These are phyloP conservation scores for Podaxis rugospora DNA, from an alignment of 768 basidiomycete genomes.

Conservation along the genomic window DNA sequence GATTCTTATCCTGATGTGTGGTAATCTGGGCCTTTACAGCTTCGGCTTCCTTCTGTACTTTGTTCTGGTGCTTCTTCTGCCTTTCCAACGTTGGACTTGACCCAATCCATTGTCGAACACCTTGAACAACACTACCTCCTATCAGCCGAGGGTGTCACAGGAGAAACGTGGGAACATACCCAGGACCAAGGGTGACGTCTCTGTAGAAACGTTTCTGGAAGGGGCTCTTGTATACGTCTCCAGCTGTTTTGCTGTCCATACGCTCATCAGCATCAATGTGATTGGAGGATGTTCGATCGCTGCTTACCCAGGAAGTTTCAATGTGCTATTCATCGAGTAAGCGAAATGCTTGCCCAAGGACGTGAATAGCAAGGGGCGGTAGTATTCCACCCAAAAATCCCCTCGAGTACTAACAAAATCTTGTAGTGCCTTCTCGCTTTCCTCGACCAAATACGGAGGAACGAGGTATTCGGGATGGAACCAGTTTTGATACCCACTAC, in stretches of 20 bases:
- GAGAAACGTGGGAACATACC: neutral
- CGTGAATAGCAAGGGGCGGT: slow-evolving; percentile 80
- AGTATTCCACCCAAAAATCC: slow-evolving; percentile 90
- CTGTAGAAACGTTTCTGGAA: neutral
- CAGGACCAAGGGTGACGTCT: neutral
- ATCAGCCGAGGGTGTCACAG: neutral
- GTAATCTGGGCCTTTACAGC: slow-evolving; percentile 20
- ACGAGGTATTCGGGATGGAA: slow-evolving; percentile 68
- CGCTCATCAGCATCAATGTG: neutral
- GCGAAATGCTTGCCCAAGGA: slow-evolving; percentile 86
- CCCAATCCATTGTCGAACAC: slow-evolving; percentile 75
- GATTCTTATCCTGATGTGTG: slow-evolving; percentile 35
- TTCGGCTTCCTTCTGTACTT: slow-evolving; percentile 33
- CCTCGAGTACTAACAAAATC: slow-evolving; percentile 55
- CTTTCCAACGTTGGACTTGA: slow-evolving; percentile 38
- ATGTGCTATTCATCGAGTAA: slow-evolving; percentile 87
- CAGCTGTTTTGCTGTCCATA: slow-evolving; percentile 56
- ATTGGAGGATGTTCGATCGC: neutral
- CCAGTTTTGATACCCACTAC: slow-evolving; percentile 84
- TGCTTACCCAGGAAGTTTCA: slow-evolving; percentile 75
- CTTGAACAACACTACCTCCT: slow-evolving; percentile 61
- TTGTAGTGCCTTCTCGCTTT: slow-evolving; percentile 58
- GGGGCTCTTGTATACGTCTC: neutral
- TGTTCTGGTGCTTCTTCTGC: slow-evolving; percentile 34
- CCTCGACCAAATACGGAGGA: slow-evolving; percentile 60